These are phyloP conservation scores for Symbiodinium natans DNA, from an alignment of 73 alveolate genomes.

Conservation along the genomic window DNA sequence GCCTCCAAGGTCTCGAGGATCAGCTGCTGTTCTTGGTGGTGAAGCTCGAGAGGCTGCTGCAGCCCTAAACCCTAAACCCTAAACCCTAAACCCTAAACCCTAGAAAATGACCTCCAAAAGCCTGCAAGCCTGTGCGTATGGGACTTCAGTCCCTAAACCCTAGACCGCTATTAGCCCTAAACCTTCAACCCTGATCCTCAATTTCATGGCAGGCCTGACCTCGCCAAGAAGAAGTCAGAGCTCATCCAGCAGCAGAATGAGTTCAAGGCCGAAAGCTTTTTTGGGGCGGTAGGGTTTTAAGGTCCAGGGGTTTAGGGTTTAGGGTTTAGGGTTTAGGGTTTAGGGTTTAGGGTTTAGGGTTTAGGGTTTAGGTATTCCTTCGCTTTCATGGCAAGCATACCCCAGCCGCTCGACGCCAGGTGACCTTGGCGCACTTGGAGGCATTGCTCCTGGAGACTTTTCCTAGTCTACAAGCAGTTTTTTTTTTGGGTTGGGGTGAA, in stretches of 20 bases:
- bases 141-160: no score
- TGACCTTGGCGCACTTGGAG: conserved; percentile 78
- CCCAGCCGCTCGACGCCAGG: neutral
- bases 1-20: conserved; percentile 99
- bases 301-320: no score
- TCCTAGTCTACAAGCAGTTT: no score
- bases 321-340: neutral
- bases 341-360: neutral
- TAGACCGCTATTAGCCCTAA: neutral
- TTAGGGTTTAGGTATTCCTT: no score
- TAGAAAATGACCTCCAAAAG: no score
- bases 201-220: conserved; percentile 96
- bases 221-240: conserved; percentile 98
- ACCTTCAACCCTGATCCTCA: neutral
- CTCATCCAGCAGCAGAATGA: conserved; percentile 99
- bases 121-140: no score
- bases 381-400: neutral
- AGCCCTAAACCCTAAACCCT: neutral
- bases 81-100: no score
- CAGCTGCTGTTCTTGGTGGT: conserved; percentile 99
- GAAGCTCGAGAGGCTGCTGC: conserved; percentile 97
- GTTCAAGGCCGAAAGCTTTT: conserved; percentile 97
- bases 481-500: no score
- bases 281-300: conserved; percentile 95
- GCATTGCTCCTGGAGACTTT: conserved; percentile 5